Percentiles rank a stretch among this genome's conserved stretches.
Conservation (phyloP, 139 green algal genomes). For the Monoraphidium neglectum region DNA sequence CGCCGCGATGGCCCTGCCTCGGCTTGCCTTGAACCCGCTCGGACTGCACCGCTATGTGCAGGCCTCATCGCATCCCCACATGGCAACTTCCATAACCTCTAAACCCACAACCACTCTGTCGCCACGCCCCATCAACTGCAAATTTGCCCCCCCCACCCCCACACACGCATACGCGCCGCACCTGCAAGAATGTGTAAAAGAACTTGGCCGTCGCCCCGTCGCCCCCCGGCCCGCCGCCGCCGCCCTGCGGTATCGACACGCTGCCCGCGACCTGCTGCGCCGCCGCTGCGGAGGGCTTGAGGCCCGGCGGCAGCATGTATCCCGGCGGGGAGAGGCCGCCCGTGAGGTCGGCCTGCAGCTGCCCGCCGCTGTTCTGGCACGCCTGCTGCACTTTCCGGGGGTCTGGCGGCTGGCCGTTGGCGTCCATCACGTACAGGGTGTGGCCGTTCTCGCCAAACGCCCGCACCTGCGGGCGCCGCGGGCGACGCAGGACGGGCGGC, state of each 20-base stretch:
- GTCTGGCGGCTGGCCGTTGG: slow-evolving; percentile 23
- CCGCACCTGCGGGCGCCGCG: not conserved
- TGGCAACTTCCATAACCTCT: no score
- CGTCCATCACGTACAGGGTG: slow-evolving; percentile 38
- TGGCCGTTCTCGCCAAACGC: slow-evolving; percentile 31
- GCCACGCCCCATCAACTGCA: no score
- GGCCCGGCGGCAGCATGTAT: not conserved
- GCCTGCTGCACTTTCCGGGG: slow-evolving; percentile 27
- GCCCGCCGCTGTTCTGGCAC: slow-evolving; percentile 16
- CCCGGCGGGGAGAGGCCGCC: slow-evolving; percentile 8
- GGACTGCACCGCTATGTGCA: no score
- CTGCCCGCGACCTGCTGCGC: no score
- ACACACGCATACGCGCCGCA: no score
- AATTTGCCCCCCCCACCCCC: no score
- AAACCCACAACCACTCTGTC: no score
- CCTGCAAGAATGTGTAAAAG: slow-evolving; percentile 27
- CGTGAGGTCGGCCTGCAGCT: slow-evolving; percentile 1
- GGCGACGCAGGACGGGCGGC: not conserved
- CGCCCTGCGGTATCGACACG: not conserved
- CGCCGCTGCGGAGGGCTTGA: not conserved
- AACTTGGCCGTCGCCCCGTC: slow-evolving; percentile 18
- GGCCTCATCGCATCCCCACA: no score
- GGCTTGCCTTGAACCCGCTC: no score
- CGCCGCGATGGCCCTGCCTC: no score
- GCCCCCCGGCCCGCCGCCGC: not conserved